These are phyloP conservation scores for Carex littledalei DNA, from an alignment of 176 grass and related monocot species.

Conservation along the genomic window DNA sequence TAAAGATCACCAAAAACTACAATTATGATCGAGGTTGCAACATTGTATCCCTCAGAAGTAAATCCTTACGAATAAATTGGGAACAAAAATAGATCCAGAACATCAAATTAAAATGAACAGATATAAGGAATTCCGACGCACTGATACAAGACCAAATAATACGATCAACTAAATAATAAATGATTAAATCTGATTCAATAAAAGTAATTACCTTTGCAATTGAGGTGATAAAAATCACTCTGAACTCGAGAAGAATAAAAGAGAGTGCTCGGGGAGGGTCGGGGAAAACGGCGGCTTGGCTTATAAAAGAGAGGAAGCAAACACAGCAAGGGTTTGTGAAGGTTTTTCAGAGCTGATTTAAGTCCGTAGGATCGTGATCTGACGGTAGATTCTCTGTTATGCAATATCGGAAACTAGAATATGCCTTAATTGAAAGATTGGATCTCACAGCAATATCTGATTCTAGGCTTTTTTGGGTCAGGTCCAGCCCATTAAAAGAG, in stretches of 20 bases:
- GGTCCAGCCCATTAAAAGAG: not conserved
- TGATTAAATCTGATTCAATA: not conserved
- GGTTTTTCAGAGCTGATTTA: not conserved
- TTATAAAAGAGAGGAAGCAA: not conserved
- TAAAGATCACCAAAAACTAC: not conserved
- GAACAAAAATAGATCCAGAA: not conserved
- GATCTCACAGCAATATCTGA: too few relatives aligned
- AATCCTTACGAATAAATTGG: not conserved
- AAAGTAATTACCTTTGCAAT: not conserved
- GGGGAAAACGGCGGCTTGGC: not conserved
- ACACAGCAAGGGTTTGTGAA: not conserved
- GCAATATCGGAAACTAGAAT: not conserved
- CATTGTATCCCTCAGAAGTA: not conserved
- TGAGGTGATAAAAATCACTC: not conserved
- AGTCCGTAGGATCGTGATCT: not conserved
- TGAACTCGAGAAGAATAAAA: not conserved
- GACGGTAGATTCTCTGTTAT: not conserved
- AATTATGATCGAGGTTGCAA: not conserved
- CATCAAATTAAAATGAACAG: not conserved
- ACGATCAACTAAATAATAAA: not conserved
- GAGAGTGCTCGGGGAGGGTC: not conserved
- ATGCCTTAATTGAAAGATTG: not conserved
- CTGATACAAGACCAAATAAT: not conserved
- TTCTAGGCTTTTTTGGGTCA: not conserved
- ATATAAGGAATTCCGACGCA: not conserved